Base-by-base conservation (phyloP, 2,329 filamentous ascomycete genomes). In the Exophiala spinifera region DNA sequence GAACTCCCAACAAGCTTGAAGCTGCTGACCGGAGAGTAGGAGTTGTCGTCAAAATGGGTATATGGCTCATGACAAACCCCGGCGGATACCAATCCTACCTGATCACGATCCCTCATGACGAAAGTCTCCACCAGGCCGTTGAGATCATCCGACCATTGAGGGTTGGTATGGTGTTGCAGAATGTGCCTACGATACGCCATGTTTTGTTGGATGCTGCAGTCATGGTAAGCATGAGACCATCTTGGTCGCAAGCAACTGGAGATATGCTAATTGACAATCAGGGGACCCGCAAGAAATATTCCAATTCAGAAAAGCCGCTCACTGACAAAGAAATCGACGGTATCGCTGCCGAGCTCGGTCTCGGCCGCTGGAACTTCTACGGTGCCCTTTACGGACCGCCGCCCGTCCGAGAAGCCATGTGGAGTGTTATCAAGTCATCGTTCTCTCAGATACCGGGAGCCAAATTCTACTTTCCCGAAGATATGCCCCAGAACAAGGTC, bases 61-160 rank as follows among this genome's bases (percentile, higher is more conserved):
- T 81, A 60, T 75, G 70, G 67, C 68, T 82, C 31, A 81, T 81
- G 79, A 74, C 75, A 1, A 78, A 79, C 43, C 77, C 76, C 0
- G 76, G 73, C 8, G 76, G 75, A 1, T 75, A 76, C 55, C 74
- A 79, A 66, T 66, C 66, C 10, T 71, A 72, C 46, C 57, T 72
- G 37, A 67, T 74, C 59, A 78, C 75, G 0, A 73, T 81, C 31
- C 73, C 74, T 0, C 71, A 68, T 31, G 77, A 80, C 31, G 74
- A 78, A 34, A 75, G 80, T 55, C 70, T 81, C 6, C 67, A 73
- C 8, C 68, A 75, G 3, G 67, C 67, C 11, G 63, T 71, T 4
- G 64, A 74, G 23, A 68, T 71, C 46, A 72, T 73, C 40, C 66
- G 69, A 0, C 72, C 71, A 2, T 56, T 74, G 14, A 52, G 65